These are phyloP conservation scores for Pontederia crassipes DNA, from an alignment of 176 grass and related monocot genomes.

Conservation along the genomic window DNA sequence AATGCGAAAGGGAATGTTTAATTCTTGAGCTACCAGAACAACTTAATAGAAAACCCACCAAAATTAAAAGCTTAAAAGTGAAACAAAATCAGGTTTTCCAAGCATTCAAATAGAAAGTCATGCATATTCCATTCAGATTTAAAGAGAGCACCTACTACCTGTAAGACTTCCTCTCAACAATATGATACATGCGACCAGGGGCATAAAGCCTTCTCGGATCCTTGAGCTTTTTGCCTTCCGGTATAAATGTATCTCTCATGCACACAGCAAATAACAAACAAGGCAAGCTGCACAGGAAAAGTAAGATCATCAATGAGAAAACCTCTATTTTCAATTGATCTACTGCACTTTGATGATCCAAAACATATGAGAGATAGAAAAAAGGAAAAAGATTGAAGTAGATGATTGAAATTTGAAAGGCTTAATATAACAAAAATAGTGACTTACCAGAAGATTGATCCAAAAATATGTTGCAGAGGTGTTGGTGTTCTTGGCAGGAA, in stretches of 20 bases:
- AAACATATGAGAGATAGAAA: background rate
- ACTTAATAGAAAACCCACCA: too few relatives aligned
- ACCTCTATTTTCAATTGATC: too few relatives aligned
- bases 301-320: background rate
- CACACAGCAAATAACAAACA: constrained; percentile 79
- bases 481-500: constrained; percentile 96
- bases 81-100: background rate
- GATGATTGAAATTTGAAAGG: constrained; percentile 31
- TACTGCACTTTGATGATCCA: background rate
- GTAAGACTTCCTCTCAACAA: constrained; percentile 64
- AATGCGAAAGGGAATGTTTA: too few relatives aligned
- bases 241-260: constrained; percentile 94
- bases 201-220: constrained; percentile 89
- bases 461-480: constrained; percentile 88
- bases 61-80: too few relatives aligned
- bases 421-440: constrained; percentile 12
- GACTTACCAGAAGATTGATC: constrained; percentile 83
- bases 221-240: constrained; percentile 71
- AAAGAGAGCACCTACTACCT: background rate
- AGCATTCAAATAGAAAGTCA: background rate
- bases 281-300: constrained; percentile 53
- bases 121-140: background rate
- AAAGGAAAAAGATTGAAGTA: constrained; percentile 47
- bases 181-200: constrained; percentile 95
- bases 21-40: too few relatives aligned